Percentiles rank a stretch among this genome's conserved stretches.
Evolutionary conservation across 208 protist species (phyloP).

Genomic region (Trypanosoma lewisi): DNA sequence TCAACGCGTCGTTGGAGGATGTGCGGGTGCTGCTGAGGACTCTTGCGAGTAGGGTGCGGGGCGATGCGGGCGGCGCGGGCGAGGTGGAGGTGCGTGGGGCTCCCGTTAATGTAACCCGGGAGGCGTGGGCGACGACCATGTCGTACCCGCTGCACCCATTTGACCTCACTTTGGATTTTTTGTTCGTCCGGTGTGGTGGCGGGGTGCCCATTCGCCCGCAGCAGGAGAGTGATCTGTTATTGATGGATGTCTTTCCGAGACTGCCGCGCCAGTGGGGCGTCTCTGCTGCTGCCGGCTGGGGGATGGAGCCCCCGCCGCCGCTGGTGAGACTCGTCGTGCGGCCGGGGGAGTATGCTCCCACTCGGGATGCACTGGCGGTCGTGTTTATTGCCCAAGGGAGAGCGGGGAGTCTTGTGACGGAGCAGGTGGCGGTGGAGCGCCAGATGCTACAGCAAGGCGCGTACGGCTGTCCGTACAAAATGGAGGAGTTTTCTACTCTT

Average conservation of each 20-base stretch:
- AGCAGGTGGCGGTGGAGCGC: conserved; percentile 64
- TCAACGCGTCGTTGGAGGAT: conserved; percentile 48
- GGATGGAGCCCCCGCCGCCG: conserved; percentile 31
- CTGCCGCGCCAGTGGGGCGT: conserved; percentile 36
- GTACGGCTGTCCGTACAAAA: conserved; percentile 14
- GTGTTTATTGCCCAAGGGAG: conserved; percentile 65
- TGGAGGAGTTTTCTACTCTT: conserved; percentile 16
- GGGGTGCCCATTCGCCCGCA: conserved; percentile 19
- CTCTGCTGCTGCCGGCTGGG: conserved; percentile 19
- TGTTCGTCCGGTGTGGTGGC: conserved; percentile 61
- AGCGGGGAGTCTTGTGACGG: conserved; percentile 25
- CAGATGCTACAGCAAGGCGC: conserved; percentile 50
- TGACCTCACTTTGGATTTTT: conserved; percentile 68
- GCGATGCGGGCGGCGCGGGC: conserved; percentile 24
- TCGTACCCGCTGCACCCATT: conserved; percentile 69
- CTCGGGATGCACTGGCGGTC: conserved; percentile 35
- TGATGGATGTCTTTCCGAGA: conserved; percentile 55
- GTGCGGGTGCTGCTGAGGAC: conserved; percentile 47
- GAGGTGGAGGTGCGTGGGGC: conserved; percentile 27
- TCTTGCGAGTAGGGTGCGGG: conserved; percentile 33
- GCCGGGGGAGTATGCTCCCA: background rate
- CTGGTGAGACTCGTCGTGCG: conserved; percentile 28
- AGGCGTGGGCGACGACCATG: conserved; percentile 35
- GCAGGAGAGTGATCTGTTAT: conserved; percentile 29
- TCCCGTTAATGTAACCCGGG: conserved; percentile 46